A percentile compares a stretch with the other conserved stretches of the same genome.
Evolutionary conservation across 2,329 filamentous ascomycete species (phyloP).

Genomic region (Fusarium ramigenum): DNA sequence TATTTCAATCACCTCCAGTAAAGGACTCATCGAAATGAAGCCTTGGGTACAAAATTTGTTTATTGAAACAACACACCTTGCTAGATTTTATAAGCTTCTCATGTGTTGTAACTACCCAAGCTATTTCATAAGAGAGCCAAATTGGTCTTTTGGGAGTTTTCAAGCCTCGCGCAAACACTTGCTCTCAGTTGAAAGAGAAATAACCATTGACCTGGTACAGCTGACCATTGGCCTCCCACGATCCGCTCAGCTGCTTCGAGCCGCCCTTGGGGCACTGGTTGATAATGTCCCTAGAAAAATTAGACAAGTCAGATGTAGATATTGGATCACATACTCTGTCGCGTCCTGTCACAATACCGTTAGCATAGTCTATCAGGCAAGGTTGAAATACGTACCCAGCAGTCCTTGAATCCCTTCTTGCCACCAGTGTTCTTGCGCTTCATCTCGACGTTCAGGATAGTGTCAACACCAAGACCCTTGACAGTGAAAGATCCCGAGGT

Average conservation of each 20-base stretch:
- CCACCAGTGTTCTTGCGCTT: constrained; percentile 15
- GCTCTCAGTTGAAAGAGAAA: background rate
- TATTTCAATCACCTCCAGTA: accelerated
- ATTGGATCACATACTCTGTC: constrained; percentile 5
- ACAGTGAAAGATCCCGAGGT: background rate
- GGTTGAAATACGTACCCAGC: constrained; percentile 9
- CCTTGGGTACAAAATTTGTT: background rate
- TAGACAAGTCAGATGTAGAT: background rate
- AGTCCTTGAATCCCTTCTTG: constrained; percentile 29
- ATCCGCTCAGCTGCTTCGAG: background rate
- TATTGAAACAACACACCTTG: accelerated
- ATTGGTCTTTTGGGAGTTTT: too few relatives aligned
- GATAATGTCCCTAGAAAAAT: constrained; percentile 16
- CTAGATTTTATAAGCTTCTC: too few relatives aligned
- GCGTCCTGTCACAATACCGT: background rate
- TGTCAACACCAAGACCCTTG: background rate
- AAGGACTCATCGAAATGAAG: background rate
- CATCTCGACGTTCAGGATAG: constrained; percentile 9
- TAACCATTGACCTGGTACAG: background rate
- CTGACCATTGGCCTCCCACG: constrained; percentile 13
- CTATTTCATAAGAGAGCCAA: too few relatives aligned
- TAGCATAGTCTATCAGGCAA: background rate
- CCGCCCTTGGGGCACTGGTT: constrained; percentile 13
- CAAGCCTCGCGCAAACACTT: accelerated
- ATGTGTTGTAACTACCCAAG: too few relatives aligned